Evolutionary conservation across 768 basidiomycete genomes (phyloP), one percentile per base, ranked within the genome.

Genomic region (Crepidotus variabilis): DNA sequence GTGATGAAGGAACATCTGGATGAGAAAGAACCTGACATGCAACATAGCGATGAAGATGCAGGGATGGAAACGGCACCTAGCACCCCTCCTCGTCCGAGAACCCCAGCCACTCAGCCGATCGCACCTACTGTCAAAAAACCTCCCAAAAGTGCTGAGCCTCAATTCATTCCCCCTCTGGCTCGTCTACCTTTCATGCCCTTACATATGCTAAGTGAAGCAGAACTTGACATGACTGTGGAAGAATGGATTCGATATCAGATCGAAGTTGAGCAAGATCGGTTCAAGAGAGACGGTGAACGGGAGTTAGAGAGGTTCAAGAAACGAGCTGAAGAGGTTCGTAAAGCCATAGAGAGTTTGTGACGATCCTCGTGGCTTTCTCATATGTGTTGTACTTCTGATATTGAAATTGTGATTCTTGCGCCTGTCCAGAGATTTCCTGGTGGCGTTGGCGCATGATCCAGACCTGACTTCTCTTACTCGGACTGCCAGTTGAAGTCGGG

Each of bases 191-290:
- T 79, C 55, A 69, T 69, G n/a, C 71, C 75, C 6, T 50, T 78
- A 24, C 69, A 71, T 20, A 66, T 67, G 21, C 72, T 90, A 39
- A 83, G 78, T 6, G 87, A 87, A 47, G 82, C 81, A 18, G 88
- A 94, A 66, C 75, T 86, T 57, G 71, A 77, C 18, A 87, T 94
- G 88, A 88, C 90, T 0, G 78, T 94, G 49, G 92, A 94, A 64
- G 83, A 94, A 64, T 90, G 90, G 83, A 85, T 93, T 56, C 77
- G 86, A 54, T 81, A 83, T 61, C 90, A 93, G 71, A 88, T 91
- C 67, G 78, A 78, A 60, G 69, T 82, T 47, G 80, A 91, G 69
- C 84, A 82, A 61, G 83, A 86, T 60, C 81, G 77, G 56, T 75
- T 78, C 54, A 70, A 70, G 50, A 63, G 77, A 52, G 77, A 78